Evolutionary conservation across 2,329 filamentous ascomycete genomes (phyloP), one percentile per base, ranked within the genome.

Genomic region (Arthroderma sp.): DNA sequence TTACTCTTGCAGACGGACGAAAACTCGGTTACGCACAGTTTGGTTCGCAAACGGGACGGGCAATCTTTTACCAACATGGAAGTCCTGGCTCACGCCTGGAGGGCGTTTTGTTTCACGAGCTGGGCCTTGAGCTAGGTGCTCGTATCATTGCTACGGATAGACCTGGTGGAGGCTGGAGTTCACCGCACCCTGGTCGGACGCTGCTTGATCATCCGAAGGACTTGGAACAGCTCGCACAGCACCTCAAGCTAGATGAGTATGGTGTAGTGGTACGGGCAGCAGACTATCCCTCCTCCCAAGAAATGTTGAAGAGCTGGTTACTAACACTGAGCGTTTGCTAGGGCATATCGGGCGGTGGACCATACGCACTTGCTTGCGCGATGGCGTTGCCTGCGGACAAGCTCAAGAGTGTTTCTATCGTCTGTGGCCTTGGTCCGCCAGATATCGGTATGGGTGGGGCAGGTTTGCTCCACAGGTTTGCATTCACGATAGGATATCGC

Each of bases 331-430:
- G 57, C 31, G 39, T 63, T 6, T 60, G 60, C 0, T 53, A 63
- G 6, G 69, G 68, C 1, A 55, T 63, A 5, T 69, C 65, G 1
- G 70, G 69, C 5, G 71, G 71, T 15, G 66, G 67, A 1, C 67
- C 70, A 1, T 72, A 68, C 49, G 62, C 63, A 2, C 55, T 72
- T 9, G 70, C 69, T 22, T 73, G 69, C 49, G 61, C 68, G 8
- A 57, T 60, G 37, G 48, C 50, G 4, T 51, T 72, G n/a, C 60
- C 65, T 10, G 36, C 34, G n/a, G 47, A 47, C 11, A 58, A 53
- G 42, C 47, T 70, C n/a, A 55, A 59, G 0, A 58, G 52, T 1
- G 63, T 66, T 9, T 63, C 61, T 1, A 51, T 70, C 10, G 53
- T 69, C 36, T 61, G 61, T 8, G 59, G 57, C n/a, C 58, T 53